A percentile compares a stretch with the other conserved stretches of the same genome.
Conservation (phyloP, 768 basidiomycete species). For the Hericium rajendrae region DNA sequence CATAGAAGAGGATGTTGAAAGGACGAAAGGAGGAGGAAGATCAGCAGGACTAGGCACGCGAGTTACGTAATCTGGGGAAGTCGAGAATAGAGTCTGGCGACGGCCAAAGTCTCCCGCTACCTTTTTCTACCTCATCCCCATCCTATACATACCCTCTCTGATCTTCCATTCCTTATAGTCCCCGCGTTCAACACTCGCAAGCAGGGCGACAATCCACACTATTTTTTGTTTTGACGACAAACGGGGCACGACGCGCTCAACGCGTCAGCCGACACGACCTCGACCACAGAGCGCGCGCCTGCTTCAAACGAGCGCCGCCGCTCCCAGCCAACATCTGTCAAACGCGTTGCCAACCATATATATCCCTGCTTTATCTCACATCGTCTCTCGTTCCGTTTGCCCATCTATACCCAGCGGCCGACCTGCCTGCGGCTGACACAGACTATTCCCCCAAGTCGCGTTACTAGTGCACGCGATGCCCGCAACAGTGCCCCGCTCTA, state of each 20-base stretch:
- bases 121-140: neutral
- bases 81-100: neutral
- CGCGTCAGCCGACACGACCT: neutral
- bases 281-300: neutral
- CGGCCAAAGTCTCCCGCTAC: neutral
- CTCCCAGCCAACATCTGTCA: neutral
- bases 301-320: neutral
- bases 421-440: neutral
- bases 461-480: neutral
- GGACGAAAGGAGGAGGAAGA: neutral
- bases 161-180: neutral
- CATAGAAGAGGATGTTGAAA: too few relatives aligned
- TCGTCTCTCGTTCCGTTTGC: neutral
- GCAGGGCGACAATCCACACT: neutral
- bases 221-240: neutral
- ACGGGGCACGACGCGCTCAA: neutral
- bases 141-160: neutral
- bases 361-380: neutral
- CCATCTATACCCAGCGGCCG: neutral
- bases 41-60: neutral
- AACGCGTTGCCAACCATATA: neutral
- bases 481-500: neutral
- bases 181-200: neutral
- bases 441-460: neutral
- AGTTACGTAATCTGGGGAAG: neutral